Evolutionary conservation across 306 rosid genomes (phyloP), one percentile per base, ranked within the genome.

Genomic region (Malus fusca): DNA sequence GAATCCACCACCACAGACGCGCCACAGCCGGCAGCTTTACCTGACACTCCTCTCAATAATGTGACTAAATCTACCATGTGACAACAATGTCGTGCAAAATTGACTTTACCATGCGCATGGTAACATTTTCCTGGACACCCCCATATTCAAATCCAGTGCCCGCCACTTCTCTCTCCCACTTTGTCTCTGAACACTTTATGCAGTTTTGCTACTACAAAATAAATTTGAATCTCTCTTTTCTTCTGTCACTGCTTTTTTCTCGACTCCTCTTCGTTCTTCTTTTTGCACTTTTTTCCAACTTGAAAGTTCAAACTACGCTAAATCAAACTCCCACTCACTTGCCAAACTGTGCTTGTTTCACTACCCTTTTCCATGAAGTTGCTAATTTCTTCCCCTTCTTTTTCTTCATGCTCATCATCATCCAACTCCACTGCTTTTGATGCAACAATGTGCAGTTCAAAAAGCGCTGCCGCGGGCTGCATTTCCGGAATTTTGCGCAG

Each of bases 131-230:
- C 77, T 80, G 82, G 66, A 78, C 86, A 53, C 48, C 76, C 62
- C 22, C 71, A 75, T 76, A 78, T 91, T 94, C 96, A 91, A 91
- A 91, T 85, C 77, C 90, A 87, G 78, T 90, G 72, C 97, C 97
- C 98, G 97, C 97, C 94, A 85, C 73, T 68, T 52, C 40, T 58
- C 58, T 26, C 76, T 18, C 21, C 23, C 28, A 22, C 77, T 33
- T 11, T 62, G 23, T 71, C 61, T 37, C 26, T 30, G 33, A 43
- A 23, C 58, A 52, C 59, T 13, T 22, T 48, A 37, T 21, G 14
- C 56, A 61, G n/a, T 66, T 66, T 14, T n/a, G 69, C 63, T 22
- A 0, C 77, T 44, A 35, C 68, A 18, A 59, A 69, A 74, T 78
- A 78, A 87, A 77, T 90, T 88, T 87, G 85, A 87, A 84, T 76